Conservation (phyloP, 23 red algal species). For the Cyanidiococcus yangmingshanensis region DNA sequence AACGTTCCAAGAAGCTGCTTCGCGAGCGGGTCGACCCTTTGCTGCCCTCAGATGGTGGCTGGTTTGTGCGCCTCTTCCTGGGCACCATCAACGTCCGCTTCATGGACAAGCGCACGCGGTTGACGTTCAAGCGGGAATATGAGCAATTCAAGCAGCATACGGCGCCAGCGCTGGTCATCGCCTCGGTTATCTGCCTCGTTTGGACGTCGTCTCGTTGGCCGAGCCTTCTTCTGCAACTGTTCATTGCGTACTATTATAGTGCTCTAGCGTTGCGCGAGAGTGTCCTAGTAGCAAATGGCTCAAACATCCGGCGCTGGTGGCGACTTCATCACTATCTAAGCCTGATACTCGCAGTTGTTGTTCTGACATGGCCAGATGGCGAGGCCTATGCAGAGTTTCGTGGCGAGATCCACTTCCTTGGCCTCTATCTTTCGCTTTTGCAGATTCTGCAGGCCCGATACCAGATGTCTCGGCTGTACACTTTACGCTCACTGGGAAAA, state of each 20-base stretch:
- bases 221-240: constrained; percentile 81
- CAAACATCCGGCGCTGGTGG: constrained; percentile 92
- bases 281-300: constrained; percentile 76
- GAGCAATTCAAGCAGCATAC: constrained; percentile 78
- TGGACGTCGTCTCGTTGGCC: constrained; percentile 71
- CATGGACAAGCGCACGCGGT: constrained; percentile 43
- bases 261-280: constrained; percentile 86
- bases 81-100: constrained; percentile 90
- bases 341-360: constrained; percentile 50
- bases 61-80: constrained; percentile 80
- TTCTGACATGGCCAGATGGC: constrained; percentile 82
- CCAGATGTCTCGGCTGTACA: constrained; percentile 91
- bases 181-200: constrained; percentile 40
- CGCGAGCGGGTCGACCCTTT: constrained; percentile 21
- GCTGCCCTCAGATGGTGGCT: constrained; percentile 68
- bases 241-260: constrained; percentile 80
- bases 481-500: constrained; percentile 77
- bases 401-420: constrained; percentile 54
- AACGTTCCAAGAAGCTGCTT: background rate
- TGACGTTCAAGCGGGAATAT: constrained; percentile 79
- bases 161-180: constrained; percentile 47
- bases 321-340: constrained; percentile 92
- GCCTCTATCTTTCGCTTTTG: constrained; percentile 74
- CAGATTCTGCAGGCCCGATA: constrained; percentile 91
- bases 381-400: constrained; percentile 62